Evolutionary conservation across 176 grass and related monocot genomes (phyloP).

Genomic region (Raddia distichophylla): DNA sequence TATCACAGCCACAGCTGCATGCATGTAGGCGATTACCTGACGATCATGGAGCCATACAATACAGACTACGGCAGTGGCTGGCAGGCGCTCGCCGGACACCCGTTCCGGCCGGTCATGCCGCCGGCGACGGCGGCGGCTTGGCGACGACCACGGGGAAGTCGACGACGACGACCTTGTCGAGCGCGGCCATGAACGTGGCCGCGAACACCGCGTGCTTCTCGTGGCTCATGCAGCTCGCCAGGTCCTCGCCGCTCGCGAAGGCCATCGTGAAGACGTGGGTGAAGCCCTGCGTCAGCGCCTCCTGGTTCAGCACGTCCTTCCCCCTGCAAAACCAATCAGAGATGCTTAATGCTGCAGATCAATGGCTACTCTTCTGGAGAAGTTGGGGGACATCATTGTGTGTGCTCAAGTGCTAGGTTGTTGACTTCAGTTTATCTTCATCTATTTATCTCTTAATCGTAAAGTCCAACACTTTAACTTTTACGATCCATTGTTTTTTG

Average conservation of each 20-base stretch:
- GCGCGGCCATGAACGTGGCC: conserved; percentile 56
- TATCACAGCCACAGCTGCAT: neutral
- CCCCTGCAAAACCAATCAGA: conserved; percentile 26
- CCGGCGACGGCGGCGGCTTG: conserved; percentile 38
- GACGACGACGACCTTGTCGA: conserved; percentile 68
- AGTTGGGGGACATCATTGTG: too few relatives aligned
- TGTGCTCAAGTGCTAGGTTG: too few relatives aligned
- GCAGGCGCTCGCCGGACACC: neutral
- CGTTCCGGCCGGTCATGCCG: neutral
- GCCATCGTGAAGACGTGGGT: conserved; percentile 52
- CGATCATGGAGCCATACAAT: conserved; percentile 3
- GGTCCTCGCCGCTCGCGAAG: conserved; percentile 44
- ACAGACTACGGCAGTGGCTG: neutral
- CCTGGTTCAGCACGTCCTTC: conserved; percentile 39
- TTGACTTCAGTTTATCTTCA: too few relatives aligned
- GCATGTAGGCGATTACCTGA: conserved; percentile 14
- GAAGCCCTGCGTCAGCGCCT: conserved; percentile 57
- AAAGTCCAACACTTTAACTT: too few relatives aligned
- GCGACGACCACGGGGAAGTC: conserved; percentile 62
- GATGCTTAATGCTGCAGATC: neutral
- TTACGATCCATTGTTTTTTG: too few relatives aligned
- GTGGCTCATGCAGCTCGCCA: conserved; percentile 46
- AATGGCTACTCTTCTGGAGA: neutral
- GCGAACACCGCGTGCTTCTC: conserved; percentile 53
- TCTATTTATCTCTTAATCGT: too few relatives aligned